phyloP scores from a whole-genome alignment of 2,329 filamentous ascomycete species.

The Cladosporium sp. region DNA sequence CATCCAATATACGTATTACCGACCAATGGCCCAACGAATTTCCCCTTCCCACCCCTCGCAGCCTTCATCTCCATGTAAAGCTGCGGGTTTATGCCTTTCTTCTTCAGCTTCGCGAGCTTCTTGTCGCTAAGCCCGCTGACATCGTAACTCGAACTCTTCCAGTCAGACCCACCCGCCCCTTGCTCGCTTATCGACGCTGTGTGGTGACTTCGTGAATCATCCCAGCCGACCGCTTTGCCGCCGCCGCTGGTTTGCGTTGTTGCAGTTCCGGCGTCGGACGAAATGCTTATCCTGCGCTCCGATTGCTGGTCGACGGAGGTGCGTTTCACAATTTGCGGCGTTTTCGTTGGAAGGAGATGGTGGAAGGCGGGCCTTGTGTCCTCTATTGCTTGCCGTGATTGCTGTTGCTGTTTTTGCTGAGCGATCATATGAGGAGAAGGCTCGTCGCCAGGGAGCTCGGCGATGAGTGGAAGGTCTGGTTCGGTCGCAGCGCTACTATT shows the following conservation, averaged over 20 bases:
- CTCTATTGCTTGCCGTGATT: not conserved
- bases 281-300: slow-evolving; percentile 24
- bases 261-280: not conserved
- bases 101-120: slow-evolving; percentile 41
- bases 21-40: slow-evolving; percentile 23
- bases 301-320: slow-evolving; percentile 33
- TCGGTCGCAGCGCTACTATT: not conserved
- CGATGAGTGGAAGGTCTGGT: not conserved
- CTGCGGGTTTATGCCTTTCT: slow-evolving; percentile 46
- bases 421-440: not conserved
- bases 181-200: slow-evolving; percentile 20
- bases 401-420: not conserved
- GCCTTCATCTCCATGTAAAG: slow-evolving; percentile 47
- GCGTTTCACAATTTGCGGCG: slow-evolving; percentile 29
- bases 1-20: slow-evolving; percentile 28
- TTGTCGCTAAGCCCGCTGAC: slow-evolving; percentile 35
- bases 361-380: not conserved
- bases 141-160: slow-evolving; percentile 39
- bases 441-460: slow-evolving; percentile 4
- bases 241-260: not conserved
- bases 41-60: slow-evolving; percentile 35
- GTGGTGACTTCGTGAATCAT: slow-evolving; percentile 20
- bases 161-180: slow-evolving; percentile 17
- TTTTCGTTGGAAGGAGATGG: not conserved
- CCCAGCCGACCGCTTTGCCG: slow-evolving; percentile 14